Conservation (phyloP, 768 basidiomycete species). For the Phanerodontia chrysosporium region DNA sequence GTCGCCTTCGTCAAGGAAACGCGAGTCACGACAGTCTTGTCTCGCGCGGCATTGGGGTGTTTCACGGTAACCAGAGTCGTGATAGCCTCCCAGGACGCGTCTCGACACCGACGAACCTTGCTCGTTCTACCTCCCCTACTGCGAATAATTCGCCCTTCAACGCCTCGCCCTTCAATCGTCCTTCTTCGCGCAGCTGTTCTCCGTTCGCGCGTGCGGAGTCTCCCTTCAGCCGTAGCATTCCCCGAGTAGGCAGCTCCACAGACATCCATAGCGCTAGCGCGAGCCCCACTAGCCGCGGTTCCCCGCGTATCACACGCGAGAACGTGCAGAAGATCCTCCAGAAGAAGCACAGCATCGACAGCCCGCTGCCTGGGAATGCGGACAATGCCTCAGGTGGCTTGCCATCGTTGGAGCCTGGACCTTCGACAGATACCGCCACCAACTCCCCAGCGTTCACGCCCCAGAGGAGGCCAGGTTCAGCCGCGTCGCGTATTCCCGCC, state of each 20-base stretch:
- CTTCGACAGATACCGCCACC: neutral
- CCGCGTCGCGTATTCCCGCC: conserved; percentile 7
- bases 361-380: conserved; percentile 27
- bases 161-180: neutral
- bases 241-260: conserved; percentile 16
- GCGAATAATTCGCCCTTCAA: neutral
- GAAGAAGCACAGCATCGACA: conserved; percentile 41
- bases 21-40: conserved; percentile 5
- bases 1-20: conserved; percentile 6
- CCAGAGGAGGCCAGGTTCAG: neutral
- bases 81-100: conserved; percentile 7
- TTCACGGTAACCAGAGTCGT: conserved; percentile 3
- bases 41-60: neutral
- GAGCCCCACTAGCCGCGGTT: conserved; percentile 23
- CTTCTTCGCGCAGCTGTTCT: conserved; percentile 12
- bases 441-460: neutral
- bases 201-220: conserved; percentile 10
- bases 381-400: neutral
- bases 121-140: conserved; percentile 6
- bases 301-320: conserved; percentile 48
- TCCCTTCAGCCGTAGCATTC: neutral
- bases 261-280: conserved; percentile 14
- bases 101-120: conserved; percentile 3
- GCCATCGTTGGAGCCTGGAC: neutral
- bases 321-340: conserved; percentile 48